Evolutionary conservation across 192 early-diverging fungal species (phyloP), one percentile per base, ranked within the genome.

Genomic region (Glomus cerebriforme): DNA sequence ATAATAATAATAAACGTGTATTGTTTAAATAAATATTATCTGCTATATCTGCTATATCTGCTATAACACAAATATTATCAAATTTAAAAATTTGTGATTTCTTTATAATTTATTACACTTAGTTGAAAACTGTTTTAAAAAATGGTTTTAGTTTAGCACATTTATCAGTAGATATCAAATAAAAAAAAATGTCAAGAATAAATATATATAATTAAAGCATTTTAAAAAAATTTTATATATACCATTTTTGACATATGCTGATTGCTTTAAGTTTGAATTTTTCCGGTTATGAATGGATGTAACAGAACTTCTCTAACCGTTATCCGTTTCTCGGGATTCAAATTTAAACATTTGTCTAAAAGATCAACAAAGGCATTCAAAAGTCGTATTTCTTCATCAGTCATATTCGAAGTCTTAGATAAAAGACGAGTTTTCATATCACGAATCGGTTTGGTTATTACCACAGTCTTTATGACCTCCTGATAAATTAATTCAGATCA

Each of bases 251-350:
- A 7, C 5, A 54, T 54, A 17, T 19, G 19, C 49, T 54, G 15
- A 3, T 49, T 54, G 19, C 49, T 22, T 54, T 54, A 54, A 54
- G 49, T 19, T 70, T 78, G 69, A 26, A 81, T 15, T 64, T 86
- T 86, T 35, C 85, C 85, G 27, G 86, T 86, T 62, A 95, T 87
- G 80, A 99, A 99, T 27, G 96, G 93, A 82, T 98, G 97, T 17
- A 81, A 77, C 54, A 99, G 82, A 8, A 97, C 98, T 70, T 98
- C 96, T 19, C 87, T 86, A 1, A 94, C 92, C 22, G 92, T 91
- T 72, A 97, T 86, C 58, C 98, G 90, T 79, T 95, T 95, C 70
- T 97, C 97, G 7, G 98, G 98, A 77, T 89, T 93, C 29, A 98
- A 81, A 39, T 87, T 83, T 70, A 98, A 82, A 68, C 92, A 92